Evolutionary conservation across 768 basidiomycete species (phyloP), one percentile per base, ranked within the genome.

Genomic region (Hypholoma sublateritium): DNA sequence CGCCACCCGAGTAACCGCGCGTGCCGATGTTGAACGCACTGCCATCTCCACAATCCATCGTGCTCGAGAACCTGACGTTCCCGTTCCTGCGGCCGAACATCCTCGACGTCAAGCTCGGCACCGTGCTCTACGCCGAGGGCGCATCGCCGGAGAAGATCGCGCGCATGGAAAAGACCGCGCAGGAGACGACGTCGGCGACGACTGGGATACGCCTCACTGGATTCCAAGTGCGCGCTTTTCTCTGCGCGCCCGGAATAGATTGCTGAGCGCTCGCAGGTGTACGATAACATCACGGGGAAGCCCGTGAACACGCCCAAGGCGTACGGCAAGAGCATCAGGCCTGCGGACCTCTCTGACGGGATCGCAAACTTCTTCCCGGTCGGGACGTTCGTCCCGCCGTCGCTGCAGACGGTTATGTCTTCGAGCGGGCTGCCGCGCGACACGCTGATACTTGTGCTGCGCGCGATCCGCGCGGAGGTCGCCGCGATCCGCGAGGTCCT

Each of bases 81-180:
- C 67, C 78, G 1, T 98, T 95, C 75, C 63, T 72, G 35, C 88
- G 86, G 67, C 95, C 95, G 5, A 93, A 91, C 62, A 82, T 97
- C 56, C 77, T 98, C 25, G 96, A 99, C 69, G 79, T 94, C 68
- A 99, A 98, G 71, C 88, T 98, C 14, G 97, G 97, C 1, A 95
- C 89, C 0, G 77, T 89, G 1, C 80, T 98, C n/a, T 91, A 91
- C 60, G 93, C 91, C 50, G 82, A 87, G 19, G 66, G 68, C 11
- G 80, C 89, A 4, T 69, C 80, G 0, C 77, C 81, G 2, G 91
- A 90, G 56, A 99, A 99, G 74, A 79, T 82, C 57, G 80, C 73
- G 39, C 84, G 91, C 22, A 95, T 95, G 95, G 75, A 81, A 55
- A 79, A 83, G 63, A 77, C 80, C 1, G 93, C 93, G 1, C 76